These are phyloP conservation scores for Cymodocea nodosa DNA, from an alignment of 116 monocot genomes.

Conservation along the genomic window DNA sequence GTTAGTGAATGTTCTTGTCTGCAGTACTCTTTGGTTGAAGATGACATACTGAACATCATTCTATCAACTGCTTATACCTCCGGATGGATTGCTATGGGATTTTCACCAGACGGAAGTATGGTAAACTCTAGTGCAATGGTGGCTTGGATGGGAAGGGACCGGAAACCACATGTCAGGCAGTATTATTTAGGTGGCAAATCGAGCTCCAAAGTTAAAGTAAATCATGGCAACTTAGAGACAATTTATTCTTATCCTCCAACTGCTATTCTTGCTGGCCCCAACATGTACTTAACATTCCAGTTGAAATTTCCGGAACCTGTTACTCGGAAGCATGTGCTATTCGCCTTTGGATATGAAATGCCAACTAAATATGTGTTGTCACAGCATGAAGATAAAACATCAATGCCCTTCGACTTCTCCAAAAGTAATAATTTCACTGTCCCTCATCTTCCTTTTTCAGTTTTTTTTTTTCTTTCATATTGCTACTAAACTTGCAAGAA, in stretches of 20 bases:
- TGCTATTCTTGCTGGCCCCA: conserved; percentile 33
- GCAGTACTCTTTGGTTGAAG: conserved; percentile 48
- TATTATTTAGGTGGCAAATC: conserved; percentile 49
- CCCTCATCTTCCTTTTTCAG: neutral
- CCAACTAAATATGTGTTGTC: conserved; percentile 34
- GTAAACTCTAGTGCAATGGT: conserved; percentile 84
- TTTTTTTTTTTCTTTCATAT: neutral
- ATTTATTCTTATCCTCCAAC: conserved; percentile 26
- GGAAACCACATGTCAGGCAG: conserved; percentile 43
- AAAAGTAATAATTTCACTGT: conserved; percentile 29
- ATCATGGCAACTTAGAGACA: conserved; percentile 37
- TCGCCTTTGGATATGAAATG: conserved; percentile 36
- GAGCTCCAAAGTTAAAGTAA: conserved; percentile 33
- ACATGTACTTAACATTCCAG: conserved; percentile 70
- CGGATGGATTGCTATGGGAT: conserved; percentile 82
- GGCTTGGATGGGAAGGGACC: conserved; percentile 62
- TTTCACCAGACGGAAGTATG: conserved; percentile 77
- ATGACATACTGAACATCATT: conserved; percentile 51
- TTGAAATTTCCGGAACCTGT: conserved; percentile 36
- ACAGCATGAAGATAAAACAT: conserved; percentile 53
- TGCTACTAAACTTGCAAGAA: too few species aligned
- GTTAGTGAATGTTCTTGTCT: neutral
- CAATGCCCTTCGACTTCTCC: conserved; percentile 67
- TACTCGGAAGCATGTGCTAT: conserved; percentile 30
- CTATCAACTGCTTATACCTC: conserved; percentile 51